Conservation (phyloP, 2,329 filamentous ascomycete genomes). For the Metarhizium humberi region DNA sequence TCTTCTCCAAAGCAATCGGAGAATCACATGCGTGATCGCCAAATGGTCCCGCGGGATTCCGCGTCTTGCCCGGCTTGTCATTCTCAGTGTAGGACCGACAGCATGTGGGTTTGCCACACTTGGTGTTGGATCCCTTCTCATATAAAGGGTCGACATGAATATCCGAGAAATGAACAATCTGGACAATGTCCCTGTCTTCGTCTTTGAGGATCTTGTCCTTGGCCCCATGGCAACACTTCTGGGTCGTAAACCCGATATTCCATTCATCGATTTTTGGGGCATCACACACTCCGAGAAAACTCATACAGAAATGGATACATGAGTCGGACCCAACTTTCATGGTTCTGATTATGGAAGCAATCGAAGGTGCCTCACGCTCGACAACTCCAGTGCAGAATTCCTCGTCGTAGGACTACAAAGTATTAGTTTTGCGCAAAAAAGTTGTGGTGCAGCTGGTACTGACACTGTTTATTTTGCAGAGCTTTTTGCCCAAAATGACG, state of each 20-base stretch:
- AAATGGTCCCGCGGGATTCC: conserved; percentile 37
- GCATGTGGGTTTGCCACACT: conserved; percentile 50
- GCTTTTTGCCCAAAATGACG: conserved; percentile 15
- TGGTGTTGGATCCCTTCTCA: conserved; percentile 38
- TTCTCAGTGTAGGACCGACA: conserved; percentile 39
- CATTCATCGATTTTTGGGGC: conserved; percentile 34
- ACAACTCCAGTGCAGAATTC: conserved; percentile 46
- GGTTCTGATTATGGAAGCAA: conserved; percentile 36
- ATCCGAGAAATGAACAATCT: conserved; percentile 49
- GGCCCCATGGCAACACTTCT: conserved; percentile 19
- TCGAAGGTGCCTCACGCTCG: conserved; percentile 39
- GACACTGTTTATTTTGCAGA: conserved; percentile 20
- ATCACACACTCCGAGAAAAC: conserved; percentile 40
- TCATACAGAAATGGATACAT: conserved; percentile 40
- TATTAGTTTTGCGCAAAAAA: not conserved
- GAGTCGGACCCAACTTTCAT: conserved; percentile 39
- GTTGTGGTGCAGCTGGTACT: not conserved
- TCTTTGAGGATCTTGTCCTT: conserved; percentile 27
- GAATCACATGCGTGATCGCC: conserved; percentile 44
- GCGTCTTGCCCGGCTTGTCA: conserved; percentile 34
- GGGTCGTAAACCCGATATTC: conserved; percentile 31
- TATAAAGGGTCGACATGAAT: conserved; percentile 49
- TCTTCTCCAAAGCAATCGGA: conserved; percentile 39
- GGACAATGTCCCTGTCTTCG: conserved; percentile 35
- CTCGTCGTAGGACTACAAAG: conserved; percentile 32